Evolutionary conservation across 2,329 filamentous ascomycete species (phyloP).

Genomic region (Teratosphaeria destructans): DNA sequence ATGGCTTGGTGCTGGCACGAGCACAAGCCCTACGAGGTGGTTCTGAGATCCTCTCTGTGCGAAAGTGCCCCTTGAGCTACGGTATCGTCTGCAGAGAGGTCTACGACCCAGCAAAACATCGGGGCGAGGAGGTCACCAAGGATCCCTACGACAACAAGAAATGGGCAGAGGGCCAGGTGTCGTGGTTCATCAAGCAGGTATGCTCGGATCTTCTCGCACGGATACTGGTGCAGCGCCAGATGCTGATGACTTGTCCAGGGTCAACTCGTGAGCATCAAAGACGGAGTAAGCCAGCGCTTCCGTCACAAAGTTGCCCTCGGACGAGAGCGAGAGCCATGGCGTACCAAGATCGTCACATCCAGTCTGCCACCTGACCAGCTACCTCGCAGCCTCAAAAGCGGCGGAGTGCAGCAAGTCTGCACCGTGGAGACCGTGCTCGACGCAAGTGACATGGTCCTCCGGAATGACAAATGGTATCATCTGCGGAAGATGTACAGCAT

Average conservation of each 20-base stretch:
- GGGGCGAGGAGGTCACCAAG: not conserved
- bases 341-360: conserved; percentile 1
- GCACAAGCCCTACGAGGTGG: conserved; percentile 1
- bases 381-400: not conserved
- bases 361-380: conserved; percentile 3
- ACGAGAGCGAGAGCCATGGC: conserved; percentile 4
- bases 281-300: conserved; percentile 5
- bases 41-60: not conserved
- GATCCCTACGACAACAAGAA: conserved; percentile 8
- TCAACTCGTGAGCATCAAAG: conserved; percentile 2
- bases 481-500: conserved; percentile 4
- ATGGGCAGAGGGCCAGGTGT: conserved; percentile 10
- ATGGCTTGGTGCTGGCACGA: conserved; percentile 1
- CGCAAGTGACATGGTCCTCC: conserved; percentile 7
- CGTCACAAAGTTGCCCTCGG: conserved; percentile 6
- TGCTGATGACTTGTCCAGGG: conserved; percentile 2
- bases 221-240: no score
- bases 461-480: conserved; percentile 6
- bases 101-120: conserved; percentile 8
- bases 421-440: conserved; percentile 5
- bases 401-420: conserved; percentile 3
- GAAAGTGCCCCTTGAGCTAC: conserved; percentile 10
- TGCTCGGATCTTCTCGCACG: no score
- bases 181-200: conserved; percentile 10
- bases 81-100: conserved; percentile 7